Conservation (phyloP, 331 rosid genomes). For the Rosa hybrid region DNA sequence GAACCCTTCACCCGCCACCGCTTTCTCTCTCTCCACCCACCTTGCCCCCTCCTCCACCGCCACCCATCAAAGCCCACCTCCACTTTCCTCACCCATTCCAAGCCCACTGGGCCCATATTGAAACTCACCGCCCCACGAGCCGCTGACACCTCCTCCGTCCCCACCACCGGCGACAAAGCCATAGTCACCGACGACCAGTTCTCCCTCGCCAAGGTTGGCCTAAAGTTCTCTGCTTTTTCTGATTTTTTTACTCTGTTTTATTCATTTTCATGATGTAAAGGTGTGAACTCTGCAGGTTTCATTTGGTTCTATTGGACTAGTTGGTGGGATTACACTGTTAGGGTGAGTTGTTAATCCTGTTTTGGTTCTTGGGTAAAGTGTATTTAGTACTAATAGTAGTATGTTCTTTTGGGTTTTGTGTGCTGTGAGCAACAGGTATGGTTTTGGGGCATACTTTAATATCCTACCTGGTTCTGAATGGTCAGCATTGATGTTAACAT, state of each 20-base stretch:
- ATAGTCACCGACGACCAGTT: constrained; percentile 66
- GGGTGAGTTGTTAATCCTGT: constrained; percentile 44
- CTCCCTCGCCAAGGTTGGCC: constrained; percentile 64
- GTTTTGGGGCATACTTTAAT: constrained; percentile 95
- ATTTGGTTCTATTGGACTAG: constrained; percentile 76
- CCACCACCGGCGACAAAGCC: constrained; percentile 40
- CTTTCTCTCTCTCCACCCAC: constrained; percentile 29
- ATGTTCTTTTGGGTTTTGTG: constrained; percentile 1
- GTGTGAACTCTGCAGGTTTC: constrained; percentile 59
- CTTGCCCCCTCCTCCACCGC: constrained; percentile 7
- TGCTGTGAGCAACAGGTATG: constrained; percentile 53
- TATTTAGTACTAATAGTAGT: background rate
- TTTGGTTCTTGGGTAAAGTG: background rate
- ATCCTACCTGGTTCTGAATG: constrained; percentile 95
- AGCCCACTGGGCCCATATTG: constrained; percentile 18
- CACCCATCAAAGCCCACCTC: constrained; percentile 15
- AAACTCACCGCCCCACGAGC: constrained; percentile 42
- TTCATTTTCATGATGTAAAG: background rate
- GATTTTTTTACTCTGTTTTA: background rate
- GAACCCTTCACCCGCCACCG: constrained; percentile 19
- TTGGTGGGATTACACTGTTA: constrained; percentile 73
- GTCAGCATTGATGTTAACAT: constrained; percentile 94
- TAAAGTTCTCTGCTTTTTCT: constrained; percentile 37
- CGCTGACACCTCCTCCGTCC: constrained; percentile 56
- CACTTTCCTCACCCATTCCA: constrained; percentile 23